phyloP scores from a whole-genome alignment of 768 basidiomycete species.

The Boletus eberwhitei region DNA sequence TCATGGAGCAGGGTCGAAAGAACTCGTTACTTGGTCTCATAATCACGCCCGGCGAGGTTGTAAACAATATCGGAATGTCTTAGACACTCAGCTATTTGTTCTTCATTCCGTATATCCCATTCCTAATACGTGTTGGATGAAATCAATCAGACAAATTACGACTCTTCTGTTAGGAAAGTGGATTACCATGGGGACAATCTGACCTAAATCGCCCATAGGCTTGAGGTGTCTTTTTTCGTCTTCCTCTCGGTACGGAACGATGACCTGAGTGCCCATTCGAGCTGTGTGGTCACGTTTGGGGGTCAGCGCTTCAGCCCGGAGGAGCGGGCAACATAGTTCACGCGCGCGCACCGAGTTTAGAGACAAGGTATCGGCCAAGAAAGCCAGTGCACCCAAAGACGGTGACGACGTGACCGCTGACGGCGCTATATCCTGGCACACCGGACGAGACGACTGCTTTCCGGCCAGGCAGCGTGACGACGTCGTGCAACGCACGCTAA shows the following conservation, averaged over 20 bases:
- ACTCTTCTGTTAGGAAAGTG: slow-evolving; percentile 6
- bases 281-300: slow-evolving; percentile 46
- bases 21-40: slow-evolving; percentile 81
- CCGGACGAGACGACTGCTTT: slow-evolving; percentile 76
- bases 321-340: background rate
- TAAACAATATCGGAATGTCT: slow-evolving; percentile 95
- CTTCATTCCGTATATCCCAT: slow-evolving; percentile 90
- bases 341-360: slow-evolving; percentile 71
- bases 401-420: slow-evolving; percentile 88
- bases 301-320: slow-evolving; percentile 1
- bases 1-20: slow-evolving; percentile 7
- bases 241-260: slow-evolving; percentile 93
- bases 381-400: slow-evolving; percentile 98
- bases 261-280: slow-evolving; percentile 87
- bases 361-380: slow-evolving; percentile 89
- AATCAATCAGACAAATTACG: slow-evolving; percentile 26
- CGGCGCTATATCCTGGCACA: slow-evolving; percentile 79
- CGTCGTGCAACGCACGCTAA: slow-evolving; percentile 75
- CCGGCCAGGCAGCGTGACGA: slow-evolving; percentile 52
- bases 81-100: slow-evolving; percentile 90
- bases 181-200: slow-evolving; percentile 89
- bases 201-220: slow-evolving; percentile 95
- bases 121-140: slow-evolving; percentile 52
- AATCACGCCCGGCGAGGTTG: slow-evolving; percentile 92
- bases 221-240: slow-evolving; percentile 88